A percentile compares a stretch with the other conserved stretches of the same genome.
Conservation (phyloP, 2,329 filamentous ascomycete genomes). For the Alternaria infectoria region DNA sequence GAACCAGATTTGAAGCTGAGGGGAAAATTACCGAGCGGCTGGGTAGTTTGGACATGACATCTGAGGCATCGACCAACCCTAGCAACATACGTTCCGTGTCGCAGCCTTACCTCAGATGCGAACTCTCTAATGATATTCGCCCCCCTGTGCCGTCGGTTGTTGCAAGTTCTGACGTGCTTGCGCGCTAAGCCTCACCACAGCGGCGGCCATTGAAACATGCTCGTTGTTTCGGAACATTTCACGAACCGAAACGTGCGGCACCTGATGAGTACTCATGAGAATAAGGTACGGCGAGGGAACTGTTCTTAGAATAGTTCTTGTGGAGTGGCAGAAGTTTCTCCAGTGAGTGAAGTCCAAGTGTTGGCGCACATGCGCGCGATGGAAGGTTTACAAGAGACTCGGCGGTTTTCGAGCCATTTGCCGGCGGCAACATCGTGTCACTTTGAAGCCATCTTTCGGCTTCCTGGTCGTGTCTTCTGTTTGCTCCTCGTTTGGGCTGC, state of each 20-base stretch:
- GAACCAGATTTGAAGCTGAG: background rate
- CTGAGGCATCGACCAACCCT: background rate
- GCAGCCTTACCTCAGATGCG: background rate
- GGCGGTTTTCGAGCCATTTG: background rate
- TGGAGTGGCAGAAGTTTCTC: background rate
- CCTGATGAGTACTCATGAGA: background rate
- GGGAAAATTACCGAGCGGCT: background rate
- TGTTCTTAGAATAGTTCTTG: conserved; percentile 4
- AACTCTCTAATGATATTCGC: conserved; percentile 1
- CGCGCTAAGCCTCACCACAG: conserved; percentile 8
- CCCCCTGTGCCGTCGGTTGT: background rate
- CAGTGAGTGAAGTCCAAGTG: background rate
- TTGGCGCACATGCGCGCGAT: background rate
- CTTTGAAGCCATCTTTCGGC: background rate
- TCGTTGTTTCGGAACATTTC: conserved; percentile 13
- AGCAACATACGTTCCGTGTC: conserved; percentile 2
- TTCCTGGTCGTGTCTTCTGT: background rate
- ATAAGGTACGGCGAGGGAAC: background rate
- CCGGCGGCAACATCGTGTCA: background rate
- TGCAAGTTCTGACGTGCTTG: background rate
- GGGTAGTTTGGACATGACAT: background rate
- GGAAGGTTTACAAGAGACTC: background rate
- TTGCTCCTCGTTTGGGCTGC: background rate
- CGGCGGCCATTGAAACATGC: conserved; percentile 11
- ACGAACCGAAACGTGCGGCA: conserved; percentile 1